Base-by-base conservation (phyloP, 2,329 filamentous ascomycete genomes). In the Zymoseptoria pseudotritici region DNA sequence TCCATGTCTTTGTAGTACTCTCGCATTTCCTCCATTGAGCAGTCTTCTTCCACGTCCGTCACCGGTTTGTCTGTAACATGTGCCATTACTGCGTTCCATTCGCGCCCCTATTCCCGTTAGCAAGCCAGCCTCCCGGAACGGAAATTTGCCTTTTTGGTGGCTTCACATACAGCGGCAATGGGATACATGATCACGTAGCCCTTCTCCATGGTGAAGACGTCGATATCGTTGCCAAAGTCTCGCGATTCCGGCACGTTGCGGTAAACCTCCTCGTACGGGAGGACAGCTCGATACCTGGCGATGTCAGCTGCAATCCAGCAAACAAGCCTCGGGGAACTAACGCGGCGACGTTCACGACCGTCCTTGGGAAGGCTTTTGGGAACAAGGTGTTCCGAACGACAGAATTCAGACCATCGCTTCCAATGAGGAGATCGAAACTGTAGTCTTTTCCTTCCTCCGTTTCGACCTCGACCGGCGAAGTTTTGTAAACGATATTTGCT, bases 111-210 rank as follows among this genome's bases (percentile, higher is more conserved):
- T 29, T 29, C 8, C 7, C 26, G 26, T 29, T 2, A 29, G 26
- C 26, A 29, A 29, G 7, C 26, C 26, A 29, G 26, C 26, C 26
- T 29, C 26, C 26, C 7, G 26, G 2, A 29, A 29, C 8, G 7
- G 9, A 29, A 2, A 29, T 29, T 8, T 29, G 6, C 26, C 7
- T 2, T 29, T 9, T 8, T 29, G 26, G 26, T 9, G 26, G 8
- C 26, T 29, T 29, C 26, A 29, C 26, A 29, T 29, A 29, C 26
- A 29, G 70, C 74, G 21, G 70, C 72, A 29, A 80, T 75, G 0
- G 76, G 76, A 61, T 79, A 79, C 10, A 74, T 74, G 53, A 79
- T 78, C 60, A 78, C 76, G 59, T 78, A 78, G 2, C 70, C 67
- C 10, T 73, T 70, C 10, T 71, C 62, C 42, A 75, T 65, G 65